Evolutionary conservation across 1,284 basidiomycete genomes (phyloP), one percentile per base, ranked within the genome.

Genomic region (Ceratobasidium sp.): DNA sequence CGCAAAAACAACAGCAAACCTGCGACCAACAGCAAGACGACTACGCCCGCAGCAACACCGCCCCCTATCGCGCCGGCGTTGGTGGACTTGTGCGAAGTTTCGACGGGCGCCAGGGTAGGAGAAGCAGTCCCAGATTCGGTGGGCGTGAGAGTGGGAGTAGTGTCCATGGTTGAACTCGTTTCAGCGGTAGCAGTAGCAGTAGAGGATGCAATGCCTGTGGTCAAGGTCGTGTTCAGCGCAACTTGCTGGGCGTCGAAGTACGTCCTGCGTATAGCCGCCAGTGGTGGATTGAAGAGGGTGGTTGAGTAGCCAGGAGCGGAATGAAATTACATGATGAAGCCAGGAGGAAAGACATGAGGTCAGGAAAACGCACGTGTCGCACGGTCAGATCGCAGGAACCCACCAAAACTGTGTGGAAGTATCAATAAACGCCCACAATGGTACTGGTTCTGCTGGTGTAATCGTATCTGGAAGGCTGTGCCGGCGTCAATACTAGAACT

Each of bases 21-120:
- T 14, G 60, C 60, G 41, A 72, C 29, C 47, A 62, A 41, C n/a
- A 72, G 47, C 47, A 72, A 27, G n/a, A 48, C 24, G 6, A 60
- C 57, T 5, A 72, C 69, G 2, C 69, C 69, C 51, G 56, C 69
- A 6, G 45, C 69, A 60, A 72, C 69, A 1, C 69, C 69, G 5
- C 69, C 69, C 8, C 69, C 69, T 60, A 72, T 72, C 24, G 69
- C 69, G 7, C 69, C 69, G 41, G 69, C 69, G 14, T 72, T 60
- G 27, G 45, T 31, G 6, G 69, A 72, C 36, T 72, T 72, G 31
- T 57, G 56, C 14, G 56, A 27, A 17, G 69, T 41, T 27, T 56
- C 15, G 44, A 56, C 57, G 22, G 69, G 47, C 22, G 45, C 48
- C 29, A 27, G 29, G 47, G 24, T 33, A 47, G 67, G 27, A n/a